phyloP scores from a whole-genome alignment of 2,329 filamentous ascomycete species.

The Beauveria scarabaeidicola region DNA sequence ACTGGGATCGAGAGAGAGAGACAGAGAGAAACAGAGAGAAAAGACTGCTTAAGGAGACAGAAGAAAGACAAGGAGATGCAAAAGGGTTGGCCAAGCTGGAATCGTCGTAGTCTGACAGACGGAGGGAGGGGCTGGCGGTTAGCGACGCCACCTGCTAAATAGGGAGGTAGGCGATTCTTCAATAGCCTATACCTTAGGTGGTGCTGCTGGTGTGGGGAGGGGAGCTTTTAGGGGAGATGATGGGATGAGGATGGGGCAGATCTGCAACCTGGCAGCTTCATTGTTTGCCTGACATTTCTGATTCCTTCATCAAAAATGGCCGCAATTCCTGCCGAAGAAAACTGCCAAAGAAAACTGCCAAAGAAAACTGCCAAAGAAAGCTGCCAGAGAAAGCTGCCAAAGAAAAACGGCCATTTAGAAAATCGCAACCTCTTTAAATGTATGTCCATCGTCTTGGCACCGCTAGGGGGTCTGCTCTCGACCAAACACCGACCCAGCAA shows the following conservation, averaged over 20 bases:
- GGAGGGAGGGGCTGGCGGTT: not conserved
- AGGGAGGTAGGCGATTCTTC: no score
- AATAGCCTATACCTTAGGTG: no score
- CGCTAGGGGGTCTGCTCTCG: not conserved
- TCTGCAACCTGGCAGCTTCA: not conserved
- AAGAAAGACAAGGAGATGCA: not conserved
- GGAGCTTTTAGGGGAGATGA: not conserved
- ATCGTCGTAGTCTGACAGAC: not conserved
- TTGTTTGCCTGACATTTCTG: not conserved
- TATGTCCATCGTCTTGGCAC: not conserved
- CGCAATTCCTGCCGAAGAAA: not conserved
- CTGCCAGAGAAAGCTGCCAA: not conserved
- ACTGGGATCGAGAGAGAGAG: not conserved
- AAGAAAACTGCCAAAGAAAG: not conserved
- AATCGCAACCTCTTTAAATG: no score
- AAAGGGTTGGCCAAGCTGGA: not conserved
- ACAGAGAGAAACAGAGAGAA: not conserved
- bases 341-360: not conserved
- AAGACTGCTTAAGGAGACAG: not conserved
- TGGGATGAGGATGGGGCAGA: not conserved
- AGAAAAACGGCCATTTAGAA: not conserved
- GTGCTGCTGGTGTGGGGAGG: not conserved
- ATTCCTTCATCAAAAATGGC: not conserved
- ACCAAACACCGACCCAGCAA: not conserved
- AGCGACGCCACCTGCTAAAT: not conserved